These are phyloP conservation scores for Malassezia yamatoensis DNA, from an alignment of 1,284 basidiomycete species.

Conservation along the genomic window DNA sequence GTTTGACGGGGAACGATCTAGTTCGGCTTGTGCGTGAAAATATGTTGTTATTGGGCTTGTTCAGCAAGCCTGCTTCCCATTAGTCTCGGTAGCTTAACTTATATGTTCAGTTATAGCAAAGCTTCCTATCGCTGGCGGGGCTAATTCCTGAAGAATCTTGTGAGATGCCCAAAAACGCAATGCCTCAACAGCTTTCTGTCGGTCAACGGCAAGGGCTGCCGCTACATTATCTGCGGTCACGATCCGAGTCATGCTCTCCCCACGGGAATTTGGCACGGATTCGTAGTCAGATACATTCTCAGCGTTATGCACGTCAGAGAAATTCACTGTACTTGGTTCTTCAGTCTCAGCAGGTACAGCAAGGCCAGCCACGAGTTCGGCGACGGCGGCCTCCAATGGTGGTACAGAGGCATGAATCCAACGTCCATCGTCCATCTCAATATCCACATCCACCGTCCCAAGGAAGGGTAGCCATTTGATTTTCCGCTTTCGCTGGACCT, in stretches of 20 bases:
- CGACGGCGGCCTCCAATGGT: constrained; percentile 10
- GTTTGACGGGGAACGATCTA: constrained; percentile 7
- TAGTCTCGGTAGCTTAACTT: neutral
- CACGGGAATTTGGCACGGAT: no score
- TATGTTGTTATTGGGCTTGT: constrained; percentile 7
- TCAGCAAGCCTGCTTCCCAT: neutral
- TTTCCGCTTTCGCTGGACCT: constrained; percentile 23
- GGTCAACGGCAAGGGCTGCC: constrained; percentile 8
- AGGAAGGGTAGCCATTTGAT: constrained; percentile 34
- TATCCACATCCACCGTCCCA: constrained; percentile 29
- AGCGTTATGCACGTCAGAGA: neutral
- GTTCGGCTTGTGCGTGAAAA: constrained; percentile 13
- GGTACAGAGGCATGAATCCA: constrained; percentile 9
- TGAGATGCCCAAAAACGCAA: constrained; percentile 14
- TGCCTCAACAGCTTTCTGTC: constrained; percentile 7
- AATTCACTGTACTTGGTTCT: neutral
- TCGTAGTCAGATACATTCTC: no score
- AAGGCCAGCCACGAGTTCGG: constrained; percentile 11
- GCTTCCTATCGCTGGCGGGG: constrained; percentile 3
- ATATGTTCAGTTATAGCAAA: constrained; percentile 5
- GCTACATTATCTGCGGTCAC: constrained; percentile 16
- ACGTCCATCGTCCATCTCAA: constrained; percentile 28
- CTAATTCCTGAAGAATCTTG: constrained; percentile 5
- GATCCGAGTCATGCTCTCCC: neutral
- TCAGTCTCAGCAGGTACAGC: neutral